Percentiles rank a stretch among this genome's conserved stretches.
These are phyloP conservation scores for Edaphochlamys debaryana DNA, from an alignment of 139 green algal species.

Conservation along the genomic window DNA sequence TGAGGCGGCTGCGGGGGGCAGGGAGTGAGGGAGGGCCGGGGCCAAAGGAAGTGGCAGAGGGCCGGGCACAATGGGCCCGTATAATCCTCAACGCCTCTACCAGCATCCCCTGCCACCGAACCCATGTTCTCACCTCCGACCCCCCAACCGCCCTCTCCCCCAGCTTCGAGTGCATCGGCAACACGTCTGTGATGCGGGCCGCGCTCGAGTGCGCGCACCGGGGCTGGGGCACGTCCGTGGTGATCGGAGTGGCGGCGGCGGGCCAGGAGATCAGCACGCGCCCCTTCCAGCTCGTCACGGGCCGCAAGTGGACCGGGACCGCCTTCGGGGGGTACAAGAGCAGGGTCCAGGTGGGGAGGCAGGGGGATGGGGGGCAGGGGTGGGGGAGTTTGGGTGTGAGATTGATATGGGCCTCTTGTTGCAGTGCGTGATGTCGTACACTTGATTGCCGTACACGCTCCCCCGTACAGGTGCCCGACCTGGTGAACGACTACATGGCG, in stretches of 20 bases:
- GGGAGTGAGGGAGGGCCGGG: not conserved
- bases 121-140: not conserved
- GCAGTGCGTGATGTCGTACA: no score
- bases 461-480: conserved; percentile 87
- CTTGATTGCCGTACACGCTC: no score
- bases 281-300: conserved; percentile 97
- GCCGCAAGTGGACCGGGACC: conserved; percentile 91
- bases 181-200: conserved; percentile 88
- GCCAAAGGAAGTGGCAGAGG: no score
- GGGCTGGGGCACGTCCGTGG: conserved; percentile 84
- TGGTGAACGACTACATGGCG: conserved; percentile 88
- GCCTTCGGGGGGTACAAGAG: conserved; percentile 97
- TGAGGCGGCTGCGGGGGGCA: conserved; percentile 27
- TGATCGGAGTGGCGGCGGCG: conserved; percentile 89
- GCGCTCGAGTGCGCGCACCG: conserved; percentile 95
- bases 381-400: no score
- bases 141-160: not conserved
- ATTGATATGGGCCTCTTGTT: no score
- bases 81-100: not conserved
- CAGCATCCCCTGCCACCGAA: conserved; percentile 46
- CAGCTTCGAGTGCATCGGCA: conserved; percentile 52
- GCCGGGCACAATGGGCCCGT: no score
- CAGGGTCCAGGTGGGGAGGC: conserved; percentile 61
- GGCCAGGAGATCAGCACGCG: conserved; percentile 93
- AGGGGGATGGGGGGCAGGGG: no score